Evolutionary conservation across 139 green algal species (phyloP), one percentile per base, ranked within the genome.

Genomic region (Coccomyxa sp.): DNA sequence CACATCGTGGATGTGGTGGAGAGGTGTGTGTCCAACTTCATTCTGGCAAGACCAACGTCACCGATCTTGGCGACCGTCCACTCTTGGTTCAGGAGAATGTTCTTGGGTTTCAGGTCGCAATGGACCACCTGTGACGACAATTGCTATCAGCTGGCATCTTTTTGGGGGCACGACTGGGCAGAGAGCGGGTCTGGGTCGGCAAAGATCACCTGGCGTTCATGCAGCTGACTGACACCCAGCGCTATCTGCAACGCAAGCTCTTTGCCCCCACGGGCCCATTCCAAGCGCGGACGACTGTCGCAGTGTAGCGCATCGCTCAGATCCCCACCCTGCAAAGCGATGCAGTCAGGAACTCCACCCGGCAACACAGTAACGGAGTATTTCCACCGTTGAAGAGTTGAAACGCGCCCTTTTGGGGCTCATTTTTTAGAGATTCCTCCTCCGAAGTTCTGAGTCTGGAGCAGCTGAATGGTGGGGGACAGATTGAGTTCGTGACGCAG

Each of bases 51-150:
- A 51, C 77, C 77, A 11, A 81, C 77, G 45, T 81, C 77, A 30
- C 77, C 77, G 15, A 81, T 81, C 38, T 81, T 81, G 77, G 77
- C 77, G 18, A 81, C 38, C 38, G 58, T 58, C 77, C 77, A 81
- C 21, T 58, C 77, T 57, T 32, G 77, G 25, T 57, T 81, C 77
- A 81, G 38, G 32, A 81, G 77, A 45, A 81, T 66, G 25, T 81
- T 81, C 18, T 67, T 57, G 0, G 77, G 17, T 58, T 81, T 81
- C 38, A 81, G 77, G 45, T 81, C 77, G 25, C 38, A 81, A 45
- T 81, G 77, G 16, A 81, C 77, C 38, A 81, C 77, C 77, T 81
- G 77, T 17, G 30, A 60, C 17, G 28, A 51, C 58, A 85, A 71
- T 80, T 71, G 21, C 38, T 28, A 71, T 71, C 63, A 71, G 63